phyloP scores from a whole-genome alignment of 352 stramenopile species.

The Phytopythium vexans region DNA sequence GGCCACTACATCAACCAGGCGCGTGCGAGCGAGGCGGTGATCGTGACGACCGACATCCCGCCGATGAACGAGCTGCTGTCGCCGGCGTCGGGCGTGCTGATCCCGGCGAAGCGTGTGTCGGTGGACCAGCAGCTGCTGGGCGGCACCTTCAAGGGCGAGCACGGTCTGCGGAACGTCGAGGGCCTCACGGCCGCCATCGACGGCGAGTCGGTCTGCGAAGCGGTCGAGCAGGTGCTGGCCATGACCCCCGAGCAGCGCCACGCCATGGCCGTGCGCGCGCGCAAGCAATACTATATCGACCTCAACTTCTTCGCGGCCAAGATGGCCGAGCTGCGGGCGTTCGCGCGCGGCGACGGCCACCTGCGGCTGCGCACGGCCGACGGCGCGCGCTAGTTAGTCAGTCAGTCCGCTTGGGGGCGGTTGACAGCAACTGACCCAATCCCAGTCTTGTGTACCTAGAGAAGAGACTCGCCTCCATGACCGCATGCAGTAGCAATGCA shows the following conservation, averaged over 20 bases:
- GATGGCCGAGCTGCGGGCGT: conserved; percentile 46
- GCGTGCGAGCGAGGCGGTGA: conserved; percentile 35
- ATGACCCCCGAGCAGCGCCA: conserved; percentile 46
- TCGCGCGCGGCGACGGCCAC: conserved; percentile 14
- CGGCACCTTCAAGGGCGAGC: conserved; percentile 39
- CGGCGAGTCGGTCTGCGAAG: conserved; percentile 39
- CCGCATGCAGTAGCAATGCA: no score
- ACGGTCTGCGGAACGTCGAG: conserved; percentile 42
- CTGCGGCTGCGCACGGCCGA: conserved; percentile 14
- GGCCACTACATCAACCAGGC: conserved; percentile 76
- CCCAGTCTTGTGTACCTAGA: no score
- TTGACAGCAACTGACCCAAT: no score
- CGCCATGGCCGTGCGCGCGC: conserved; percentile 32
- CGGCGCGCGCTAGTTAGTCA: background rate
- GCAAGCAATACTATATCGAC: conserved; percentile 62
- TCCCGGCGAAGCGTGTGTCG: conserved; percentile 22
- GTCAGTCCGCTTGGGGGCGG: no score
- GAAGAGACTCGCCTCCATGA: no score
- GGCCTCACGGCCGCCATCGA: conserved; percentile 38
- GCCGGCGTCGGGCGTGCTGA: conserved; percentile 34
- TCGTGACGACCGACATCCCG: conserved; percentile 49
- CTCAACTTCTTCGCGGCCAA: conserved; percentile 59
- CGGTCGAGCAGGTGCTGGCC: conserved; percentile 44
- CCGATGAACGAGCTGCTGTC: conserved; percentile 70
- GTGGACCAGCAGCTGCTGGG: conserved; percentile 48